Evolutionary conservation across 768 basidiomycete species (phyloP).

Genomic region (Lactifluus pinguis): DNA sequence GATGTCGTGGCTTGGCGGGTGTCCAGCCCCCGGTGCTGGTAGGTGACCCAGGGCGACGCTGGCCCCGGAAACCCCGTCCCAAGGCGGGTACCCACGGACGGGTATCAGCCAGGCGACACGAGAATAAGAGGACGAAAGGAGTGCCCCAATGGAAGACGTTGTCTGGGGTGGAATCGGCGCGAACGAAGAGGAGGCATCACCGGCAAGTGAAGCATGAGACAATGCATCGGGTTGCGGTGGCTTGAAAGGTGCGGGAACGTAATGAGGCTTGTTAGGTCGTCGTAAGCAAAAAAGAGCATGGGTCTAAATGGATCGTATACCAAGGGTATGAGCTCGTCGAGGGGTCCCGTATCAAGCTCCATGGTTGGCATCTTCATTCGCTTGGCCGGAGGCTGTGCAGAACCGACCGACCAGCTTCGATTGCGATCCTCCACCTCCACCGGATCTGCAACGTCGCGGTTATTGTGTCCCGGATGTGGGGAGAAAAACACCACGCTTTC

Average conservation of each 20-base stretch:
- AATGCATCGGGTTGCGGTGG: background rate
- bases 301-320: constrained; percentile 9
- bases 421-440: background rate
- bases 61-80: constrained; percentile 1
- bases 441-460: background rate
- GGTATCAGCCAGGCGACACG: constrained; percentile 15
- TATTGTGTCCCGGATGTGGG: background rate
- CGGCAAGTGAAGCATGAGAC: background rate
- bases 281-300: background rate
- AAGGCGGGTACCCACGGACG: constrained; percentile 9
- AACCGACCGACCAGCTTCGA: background rate
- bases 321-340: constrained; percentile 12
- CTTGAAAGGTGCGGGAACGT: constrained; percentile 6
- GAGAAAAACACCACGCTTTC: background rate
- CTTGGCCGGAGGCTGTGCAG: background rate
- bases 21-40: background rate
- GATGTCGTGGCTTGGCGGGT: background rate
- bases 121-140: constrained; percentile 7
- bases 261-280: constrained; percentile 12
- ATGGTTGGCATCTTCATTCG: background rate
- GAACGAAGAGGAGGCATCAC: background rate
- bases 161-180: constrained; percentile 7
- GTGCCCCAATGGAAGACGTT: background rate
- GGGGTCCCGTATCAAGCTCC: constrained; percentile 7
- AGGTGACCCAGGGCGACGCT: background rate